These are phyloP conservation scores for Lyophyllum shimeji DNA, from an alignment of 768 basidiomycete genomes.

Conservation along the genomic window DNA sequence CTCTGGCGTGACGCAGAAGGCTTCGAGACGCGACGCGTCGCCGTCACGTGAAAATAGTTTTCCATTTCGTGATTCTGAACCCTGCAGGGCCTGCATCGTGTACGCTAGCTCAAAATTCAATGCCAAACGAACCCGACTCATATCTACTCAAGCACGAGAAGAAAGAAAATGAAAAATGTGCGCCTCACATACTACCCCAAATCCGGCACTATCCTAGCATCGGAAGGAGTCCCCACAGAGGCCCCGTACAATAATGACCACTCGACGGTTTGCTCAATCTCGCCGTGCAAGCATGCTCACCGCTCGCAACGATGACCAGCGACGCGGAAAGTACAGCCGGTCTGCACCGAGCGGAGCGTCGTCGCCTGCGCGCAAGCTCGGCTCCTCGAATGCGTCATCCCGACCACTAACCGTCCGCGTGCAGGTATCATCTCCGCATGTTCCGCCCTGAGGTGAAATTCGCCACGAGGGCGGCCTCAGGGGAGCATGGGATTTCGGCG, in stretches of 20 bases:
- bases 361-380: slow-evolving; percentile 9
- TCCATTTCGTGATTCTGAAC: too few species aligned
- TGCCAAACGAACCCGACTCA: too few species aligned
- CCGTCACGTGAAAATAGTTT: background rate
- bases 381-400: slow-evolving; percentile 20
- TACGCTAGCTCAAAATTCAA: too few species aligned
- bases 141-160: background rate
- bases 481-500: slow-evolving; percentile 15
- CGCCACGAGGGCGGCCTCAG: slow-evolving; percentile 21
- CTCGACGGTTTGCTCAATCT: slow-evolving; percentile 42
- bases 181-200: slow-evolving; percentile 84
- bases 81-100: too few species aligned
- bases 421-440: slow-evolving; percentile 6
- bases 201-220: slow-evolving; percentile 74
- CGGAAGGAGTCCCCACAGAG: slow-evolving; percentile 82
- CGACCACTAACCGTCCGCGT: background rate
- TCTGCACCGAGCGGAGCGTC: slow-evolving; percentile 17
- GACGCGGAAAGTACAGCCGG: background rate
- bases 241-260: slow-evolving; percentile 54
- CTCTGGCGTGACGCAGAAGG: too few species aligned
- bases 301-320: background rate
- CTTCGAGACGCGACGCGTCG: background rate
- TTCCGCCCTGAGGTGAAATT: slow-evolving; percentile 18
- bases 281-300: slow-evolving; percentile 9
- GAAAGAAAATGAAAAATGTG: slow-evolving; percentile 38